Evolutionary conservation across 441 rosid species (phyloP).

Genomic region (Mallotus japonicus): DNA sequence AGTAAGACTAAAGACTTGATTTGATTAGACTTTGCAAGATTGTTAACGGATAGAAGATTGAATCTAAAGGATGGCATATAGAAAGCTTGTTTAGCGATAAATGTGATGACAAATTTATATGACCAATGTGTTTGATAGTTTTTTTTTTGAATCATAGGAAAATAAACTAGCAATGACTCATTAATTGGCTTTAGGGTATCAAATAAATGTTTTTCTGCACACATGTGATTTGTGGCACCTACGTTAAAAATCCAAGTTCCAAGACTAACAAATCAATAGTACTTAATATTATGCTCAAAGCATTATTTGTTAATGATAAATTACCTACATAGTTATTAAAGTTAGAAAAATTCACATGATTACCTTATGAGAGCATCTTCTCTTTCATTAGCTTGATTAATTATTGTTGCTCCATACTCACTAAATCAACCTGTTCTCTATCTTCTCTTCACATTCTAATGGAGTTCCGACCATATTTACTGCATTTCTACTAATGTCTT

Average conservation of each 20-base stretch:
- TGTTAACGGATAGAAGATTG: not conserved
- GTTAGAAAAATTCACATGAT: too few relatives aligned
- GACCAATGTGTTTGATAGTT: not conserved
- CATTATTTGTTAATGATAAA: too few relatives aligned
- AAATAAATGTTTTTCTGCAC: too few relatives aligned
- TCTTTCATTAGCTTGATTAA: not conserved
- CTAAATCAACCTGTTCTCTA: not conserved
- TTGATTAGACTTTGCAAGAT: not conserved
- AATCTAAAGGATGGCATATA: not conserved
- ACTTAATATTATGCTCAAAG: too few relatives aligned
- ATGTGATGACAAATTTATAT: not conserved
- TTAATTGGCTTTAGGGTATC: too few relatives aligned
- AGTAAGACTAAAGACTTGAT: not conserved
- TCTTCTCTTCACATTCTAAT: not conserved
- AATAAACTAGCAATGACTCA: too few relatives aligned
- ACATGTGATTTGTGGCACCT: too few relatives aligned
- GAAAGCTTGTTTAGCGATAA: not conserved
- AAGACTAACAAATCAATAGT: too few relatives aligned
- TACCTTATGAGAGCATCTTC: too few relatives aligned
- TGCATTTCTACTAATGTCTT: not conserved
- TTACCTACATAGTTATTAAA: too few relatives aligned
- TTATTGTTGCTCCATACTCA: not conserved
- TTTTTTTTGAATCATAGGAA: not conserved
- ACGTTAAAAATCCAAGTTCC: too few relatives aligned
- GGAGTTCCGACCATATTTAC: not conserved